phyloP scores from a whole-genome alignment of 2,329 filamentous ascomycete genomes.

The Hansfordia pulvinata region DNA sequence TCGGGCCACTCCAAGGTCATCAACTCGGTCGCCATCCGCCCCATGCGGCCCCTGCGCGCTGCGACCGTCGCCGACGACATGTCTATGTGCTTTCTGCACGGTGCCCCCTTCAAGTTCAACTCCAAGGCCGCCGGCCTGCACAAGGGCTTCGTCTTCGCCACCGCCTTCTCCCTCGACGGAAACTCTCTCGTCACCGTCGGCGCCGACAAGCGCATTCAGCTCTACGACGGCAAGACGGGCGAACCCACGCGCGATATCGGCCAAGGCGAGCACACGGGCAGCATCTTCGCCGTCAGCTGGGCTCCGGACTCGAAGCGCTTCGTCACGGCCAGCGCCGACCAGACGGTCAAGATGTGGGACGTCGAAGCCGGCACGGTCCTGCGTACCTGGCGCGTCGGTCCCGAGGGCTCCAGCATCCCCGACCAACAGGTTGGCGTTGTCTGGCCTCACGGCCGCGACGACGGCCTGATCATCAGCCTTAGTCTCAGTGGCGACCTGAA shows the following conservation, averaged over 20 bases:
- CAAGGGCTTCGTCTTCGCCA: slow-evolving; percentile 77
- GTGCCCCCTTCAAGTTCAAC: slow-evolving; percentile 92
- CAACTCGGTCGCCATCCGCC: slow-evolving; percentile 81
- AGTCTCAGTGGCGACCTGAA: slow-evolving; percentile 82
- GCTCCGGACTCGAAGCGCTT: slow-evolving; percentile 72
- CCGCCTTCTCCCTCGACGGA: slow-evolving; percentile 84
- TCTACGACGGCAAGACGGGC: slow-evolving; percentile 94
- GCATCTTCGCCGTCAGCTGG: slow-evolving; percentile 89
- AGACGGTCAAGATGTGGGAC: slow-evolving; percentile 93
- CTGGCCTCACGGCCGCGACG: slow-evolving; percentile 69
- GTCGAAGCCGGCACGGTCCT: slow-evolving; percentile 62
- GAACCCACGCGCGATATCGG: slow-evolving; percentile 67
- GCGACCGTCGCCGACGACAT: slow-evolving; percentile 86
- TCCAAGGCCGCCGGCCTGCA: slow-evolving; percentile 68
- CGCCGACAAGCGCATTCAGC: slow-evolving; percentile 81
- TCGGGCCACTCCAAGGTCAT: slow-evolving; percentile 81
- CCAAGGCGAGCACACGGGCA: slow-evolving; percentile 77
- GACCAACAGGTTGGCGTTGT: slow-evolving; percentile 93
- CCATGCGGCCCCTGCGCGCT: slow-evolving; percentile 80
- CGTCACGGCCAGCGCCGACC: slow-evolving; percentile 85
- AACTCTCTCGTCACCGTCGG: slow-evolving; percentile 73
- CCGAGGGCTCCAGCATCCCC: slow-evolving; percentile 54
- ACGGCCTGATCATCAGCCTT: slow-evolving; percentile 81
- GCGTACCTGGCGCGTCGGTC: slow-evolving; percentile 77
- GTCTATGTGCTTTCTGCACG: slow-evolving; percentile 82